A percentile compares a stretch with the other conserved stretches of the same genome.
Conservation (phyloP, 768 basidiomycete species). For the Tulasnella sp. region DNA sequence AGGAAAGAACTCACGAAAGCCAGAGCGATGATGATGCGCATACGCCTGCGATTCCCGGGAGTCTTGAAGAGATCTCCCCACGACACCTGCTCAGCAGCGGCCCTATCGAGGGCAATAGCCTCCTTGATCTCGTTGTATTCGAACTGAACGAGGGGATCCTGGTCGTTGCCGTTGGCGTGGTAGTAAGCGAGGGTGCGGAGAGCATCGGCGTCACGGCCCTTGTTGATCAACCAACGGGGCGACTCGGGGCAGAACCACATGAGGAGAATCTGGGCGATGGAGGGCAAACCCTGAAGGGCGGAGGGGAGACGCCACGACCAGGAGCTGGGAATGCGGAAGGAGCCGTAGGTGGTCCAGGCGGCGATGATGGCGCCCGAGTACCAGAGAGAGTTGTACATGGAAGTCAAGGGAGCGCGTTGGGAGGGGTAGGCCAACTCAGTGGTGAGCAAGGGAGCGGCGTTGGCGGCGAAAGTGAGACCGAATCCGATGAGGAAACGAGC, state of each 20-base stretch:
- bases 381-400: conserved; percentile 77
- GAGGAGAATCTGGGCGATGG: conserved; percentile 52
- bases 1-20: conserved; percentile 7
- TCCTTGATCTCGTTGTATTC: conserved; percentile 77
- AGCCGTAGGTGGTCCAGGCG: conserved; percentile 80
- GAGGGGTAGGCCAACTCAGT: conserved; percentile 79
- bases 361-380: conserved; percentile 72
- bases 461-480: conserved; percentile 49
- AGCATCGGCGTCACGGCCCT: conserved; percentile 62
- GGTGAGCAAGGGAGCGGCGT: conserved; percentile 73
- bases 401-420: conserved; percentile 70
- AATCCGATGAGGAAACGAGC: conserved; percentile 55
- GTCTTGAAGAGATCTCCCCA: conserved; percentile 60
- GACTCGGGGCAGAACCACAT: conserved; percentile 70
- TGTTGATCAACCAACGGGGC: conserved; percentile 64
- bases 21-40: conserved; percentile 48
- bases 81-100: conserved; percentile 47
- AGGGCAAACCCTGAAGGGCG: conserved; percentile 57
- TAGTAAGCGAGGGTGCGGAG: conserved; percentile 65
- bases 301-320: conserved; percentile 85
- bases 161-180: conserved; percentile 61
- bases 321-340: conserved; percentile 52
- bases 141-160: conserved; percentile 32
- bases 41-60: conserved; percentile 62
- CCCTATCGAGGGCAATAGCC: conserved; percentile 46